Evolutionary conservation across 345 rosid species (phyloP).

Genomic region (Salix koriyanagi): DNA sequence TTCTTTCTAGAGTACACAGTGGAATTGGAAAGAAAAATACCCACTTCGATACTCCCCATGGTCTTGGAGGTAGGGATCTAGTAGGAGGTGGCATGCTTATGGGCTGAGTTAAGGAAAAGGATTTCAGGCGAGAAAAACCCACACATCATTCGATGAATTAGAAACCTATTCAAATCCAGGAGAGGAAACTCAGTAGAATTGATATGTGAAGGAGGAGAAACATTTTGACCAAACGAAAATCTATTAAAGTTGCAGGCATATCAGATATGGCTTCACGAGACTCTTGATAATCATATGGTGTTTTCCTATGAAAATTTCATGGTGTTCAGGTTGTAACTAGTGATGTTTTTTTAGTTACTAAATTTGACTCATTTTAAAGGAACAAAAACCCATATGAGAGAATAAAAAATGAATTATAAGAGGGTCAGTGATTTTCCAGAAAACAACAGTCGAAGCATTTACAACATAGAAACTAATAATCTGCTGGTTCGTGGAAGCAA

Average conservation of each 20-base stretch:
- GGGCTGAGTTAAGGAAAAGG: constrained; percentile 75
- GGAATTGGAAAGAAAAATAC: constrained; percentile 25
- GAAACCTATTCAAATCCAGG: constrained; percentile 45
- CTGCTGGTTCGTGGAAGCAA: background rate
- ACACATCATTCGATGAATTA: constrained; percentile 60
- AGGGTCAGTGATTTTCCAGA: too few species aligned
- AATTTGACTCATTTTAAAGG: too few species aligned
- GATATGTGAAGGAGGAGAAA: constrained; percentile 41
- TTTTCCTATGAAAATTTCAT: constrained; percentile 16
- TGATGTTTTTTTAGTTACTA: too few species aligned
- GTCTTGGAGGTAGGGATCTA: constrained; percentile 93
- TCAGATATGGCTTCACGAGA: constrained; percentile 42
- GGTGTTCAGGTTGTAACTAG: too few species aligned
- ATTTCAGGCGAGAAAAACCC: constrained; percentile 88
- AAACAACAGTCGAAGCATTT: too few species aligned
- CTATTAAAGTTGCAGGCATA: constrained; percentile 33
- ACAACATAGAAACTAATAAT: background rate
- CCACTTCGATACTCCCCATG: constrained; percentile 46
- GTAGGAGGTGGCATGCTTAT: constrained; percentile 84
- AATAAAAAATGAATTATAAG: too few species aligned
- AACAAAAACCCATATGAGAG: too few species aligned
- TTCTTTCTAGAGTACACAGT: constrained; percentile 35
- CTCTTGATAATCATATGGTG: constrained; percentile 35
- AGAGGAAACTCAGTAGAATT: constrained; percentile 36
- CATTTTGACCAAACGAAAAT: constrained; percentile 39